Evolutionary conservation across 1,139 yeast species (phyloP), one percentile per base, ranked within the genome.

Genomic region (Yamadazyma mexicana): DNA sequence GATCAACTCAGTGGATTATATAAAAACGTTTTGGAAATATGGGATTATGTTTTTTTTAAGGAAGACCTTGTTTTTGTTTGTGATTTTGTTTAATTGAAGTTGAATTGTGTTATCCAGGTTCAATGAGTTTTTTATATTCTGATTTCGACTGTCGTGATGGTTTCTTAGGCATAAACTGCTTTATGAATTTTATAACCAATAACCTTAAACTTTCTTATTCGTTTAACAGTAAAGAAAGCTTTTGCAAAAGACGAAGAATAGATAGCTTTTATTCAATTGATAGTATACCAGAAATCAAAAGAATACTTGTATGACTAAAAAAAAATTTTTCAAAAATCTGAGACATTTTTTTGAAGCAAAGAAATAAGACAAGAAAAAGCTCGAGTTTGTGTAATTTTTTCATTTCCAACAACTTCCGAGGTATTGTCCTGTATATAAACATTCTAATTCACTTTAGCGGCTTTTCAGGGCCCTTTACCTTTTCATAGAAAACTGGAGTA

Each of bases 91-190:
- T n/a, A 26, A 30, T 17, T 22, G 31, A 12, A 26, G n/a, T 11
- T 26, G 16, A 44, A 30, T 23, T 30, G 47, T 67, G 72, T 60
- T 70, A 70, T 66, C 76, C 75, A 43, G 75, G 75, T 54, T 69
- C 73, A 49, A 66, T 61, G 44, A 61, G 51, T 52, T 54, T 59
- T 50, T 49, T 59, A 43, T 59, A 56, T 49, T 37, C 38, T 49
- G 50, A 44, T 45, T 47, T 57, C 42, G 45, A 49, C 52, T 59
- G 73, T 70, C 75, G 77, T 55, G 72, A 55, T 44, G 65, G 66
- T 58, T 70, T 70, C 69, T 69, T 69, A 50, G 70, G 74, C 77
- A 71, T 71, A 67, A 58, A 70, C 44, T 40, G 39, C 16, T 26
- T 24, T 12, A n/a, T 26, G 20, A 16, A 16, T 16, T 28, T 7